Conservation (phyloP, 2,329 filamentous ascomycete genomes). For the Fusarium chaquense region DNA sequence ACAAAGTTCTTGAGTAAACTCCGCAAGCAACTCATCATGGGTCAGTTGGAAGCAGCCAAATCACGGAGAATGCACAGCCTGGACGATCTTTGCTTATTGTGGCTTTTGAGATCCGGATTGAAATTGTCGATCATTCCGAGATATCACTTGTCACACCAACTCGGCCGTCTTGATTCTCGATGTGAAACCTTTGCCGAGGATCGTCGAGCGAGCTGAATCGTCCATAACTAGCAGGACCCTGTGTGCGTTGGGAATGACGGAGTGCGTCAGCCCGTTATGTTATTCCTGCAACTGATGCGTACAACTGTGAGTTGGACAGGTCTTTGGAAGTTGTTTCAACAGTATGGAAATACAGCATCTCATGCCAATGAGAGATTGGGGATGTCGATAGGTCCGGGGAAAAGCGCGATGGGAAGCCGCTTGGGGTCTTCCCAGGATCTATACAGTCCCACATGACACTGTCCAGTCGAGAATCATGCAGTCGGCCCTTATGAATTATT, state of each 20-base stretch:
- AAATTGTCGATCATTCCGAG: constrained; percentile 18
- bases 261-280: neutral
- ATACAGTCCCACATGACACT: constrained; percentile 23
- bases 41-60: neutral
- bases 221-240: constrained; percentile 10
- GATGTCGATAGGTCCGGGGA: neutral
- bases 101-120: constrained; percentile 6
- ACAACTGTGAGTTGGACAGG: neutral
- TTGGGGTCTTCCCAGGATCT: neutral
- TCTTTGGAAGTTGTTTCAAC: neutral
- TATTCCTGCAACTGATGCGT: neutral
- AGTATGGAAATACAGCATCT: neutral
- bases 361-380: neutral
- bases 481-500: neutral
- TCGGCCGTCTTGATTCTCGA: neutral
- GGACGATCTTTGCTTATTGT: constrained; percentile 23
- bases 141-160: constrained; percentile 1
- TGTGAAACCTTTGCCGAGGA: neutral
- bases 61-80: neutral
- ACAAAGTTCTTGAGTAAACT: neutral
- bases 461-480: neutral
- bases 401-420: neutral
- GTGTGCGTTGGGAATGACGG: constrained; percentile 3
- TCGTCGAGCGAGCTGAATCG: neutral
- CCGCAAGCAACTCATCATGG: neutral